phyloP scores from a whole-genome alignment of 495 filamentous ascomycete species.

The Trichoderma orchidacearum region DNA sequence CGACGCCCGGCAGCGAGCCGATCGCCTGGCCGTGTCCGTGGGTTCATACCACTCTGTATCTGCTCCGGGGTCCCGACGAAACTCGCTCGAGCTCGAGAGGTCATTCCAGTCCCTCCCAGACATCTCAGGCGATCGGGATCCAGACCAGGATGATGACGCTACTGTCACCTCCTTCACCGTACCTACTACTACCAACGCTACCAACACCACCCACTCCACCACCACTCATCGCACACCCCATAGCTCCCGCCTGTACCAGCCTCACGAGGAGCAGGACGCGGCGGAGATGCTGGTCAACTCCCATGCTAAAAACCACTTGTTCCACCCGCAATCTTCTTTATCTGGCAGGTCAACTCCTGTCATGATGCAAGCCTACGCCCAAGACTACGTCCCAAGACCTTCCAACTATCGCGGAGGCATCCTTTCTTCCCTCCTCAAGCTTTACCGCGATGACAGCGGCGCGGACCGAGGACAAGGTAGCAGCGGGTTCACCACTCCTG shows the following conservation, averaged over 20 bases:
- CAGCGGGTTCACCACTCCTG: constrained; percentile 14
- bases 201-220: not conserved
- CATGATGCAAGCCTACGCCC: constrained; percentile 22
- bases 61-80: constrained; percentile 20
- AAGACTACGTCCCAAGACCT: constrained; percentile 57
- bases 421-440: constrained; percentile 63
- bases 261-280: constrained; percentile 16
- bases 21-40: constrained; percentile 3
- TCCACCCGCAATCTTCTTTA: not conserved
- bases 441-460: constrained; percentile 37
- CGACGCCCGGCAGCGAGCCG: not conserved
- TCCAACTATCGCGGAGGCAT: constrained; percentile 62
- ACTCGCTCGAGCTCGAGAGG: constrained; percentile 19
- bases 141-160: constrained; percentile 19
- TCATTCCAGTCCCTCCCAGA: not conserved
- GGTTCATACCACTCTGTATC: constrained; percentile 13
- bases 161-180: constrained; percentile 8
- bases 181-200: constrained; percentile 4
- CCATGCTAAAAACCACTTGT: constrained; percentile 25
- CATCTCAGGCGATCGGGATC: constrained; percentile 6
- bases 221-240: not conserved
- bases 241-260: constrained; percentile 6
- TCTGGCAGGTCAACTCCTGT: constrained; percentile 8
- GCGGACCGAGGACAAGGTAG: constrained; percentile 9
- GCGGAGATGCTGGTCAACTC: constrained; percentile 37